Evolutionary conservation across 805 yeast genomes (phyloP), one percentile per base, ranked within the genome.

Genomic region (Myxozyma lipomycoides): DNA sequence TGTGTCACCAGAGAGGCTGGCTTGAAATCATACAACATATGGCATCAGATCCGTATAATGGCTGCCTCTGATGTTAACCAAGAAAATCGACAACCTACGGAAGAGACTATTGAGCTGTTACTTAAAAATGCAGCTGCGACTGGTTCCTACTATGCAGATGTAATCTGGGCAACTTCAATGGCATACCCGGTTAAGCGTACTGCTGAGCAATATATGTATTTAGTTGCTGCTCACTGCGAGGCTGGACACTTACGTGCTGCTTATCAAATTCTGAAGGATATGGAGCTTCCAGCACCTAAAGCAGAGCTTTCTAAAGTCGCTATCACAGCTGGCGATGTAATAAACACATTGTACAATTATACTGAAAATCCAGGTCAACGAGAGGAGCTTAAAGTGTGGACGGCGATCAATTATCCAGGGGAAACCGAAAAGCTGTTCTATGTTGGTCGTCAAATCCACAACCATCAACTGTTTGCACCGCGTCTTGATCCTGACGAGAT

Each of bases 191-290:
- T 85, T 3, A 56, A 71, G 10, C 86, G 86, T 0, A 74, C 77
- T 51, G 67, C 74, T 32, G 72, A 72, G 7, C 73, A 82, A 30
- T 76, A 75, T 62, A 74, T 73, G 37, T 87, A 83, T 63, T 82
- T 78, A 59, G 65, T 86, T 30, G 77, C 83, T 49, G 86, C 88
- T 0, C 82, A 84, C 63, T 83, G 85, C 52, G 82, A 82, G 58
- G 80, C 81, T 62, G 88, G 84, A 6, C 69, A 74, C 41, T 75
- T 73, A 35, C 74, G 74, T 7, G 74, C 77, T 2, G 93, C 93
- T 0, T 66, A 81, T 4, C 68, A 70, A 17, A 64, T 80, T 24
- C 72, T 79, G 2, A 69, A 72, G 19, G 71, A 70, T 25, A 74
- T 81, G 64, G 73, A 69, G 26, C 76, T 76, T 32, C 71, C 73